These are phyloP conservation scores for Tolypocladium guangdongense DNA, from an alignment of 2,329 filamentous ascomycete species.

Conservation along the genomic window DNA sequence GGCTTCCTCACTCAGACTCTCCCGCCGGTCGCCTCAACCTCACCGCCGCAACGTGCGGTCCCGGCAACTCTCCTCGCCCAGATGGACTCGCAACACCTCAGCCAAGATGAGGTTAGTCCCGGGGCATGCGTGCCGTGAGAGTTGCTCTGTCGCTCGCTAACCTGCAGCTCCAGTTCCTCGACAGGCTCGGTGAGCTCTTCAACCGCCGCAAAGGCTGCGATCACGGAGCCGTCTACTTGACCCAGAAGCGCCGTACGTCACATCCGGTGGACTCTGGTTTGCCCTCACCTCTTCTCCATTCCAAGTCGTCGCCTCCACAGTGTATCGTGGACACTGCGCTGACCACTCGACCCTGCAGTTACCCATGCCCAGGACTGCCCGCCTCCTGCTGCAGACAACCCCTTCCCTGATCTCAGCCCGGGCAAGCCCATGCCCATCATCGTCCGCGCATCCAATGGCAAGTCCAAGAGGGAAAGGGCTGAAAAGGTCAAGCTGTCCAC, in stretches of 20 bases:
- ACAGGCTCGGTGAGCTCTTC: slow-evolving; percentile 57
- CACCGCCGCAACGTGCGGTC: background rate
- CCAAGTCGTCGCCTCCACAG: background rate
- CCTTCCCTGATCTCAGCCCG: slow-evolving; percentile 49
- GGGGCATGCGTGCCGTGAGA: background rate
- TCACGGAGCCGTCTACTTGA: slow-evolving; percentile 64
- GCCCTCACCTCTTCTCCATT: background rate
- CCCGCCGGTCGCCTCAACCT: background rate
- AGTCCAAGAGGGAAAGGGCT: slow-evolving; percentile 44
- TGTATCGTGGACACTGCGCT: slow-evolving; percentile 2
- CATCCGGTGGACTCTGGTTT: background rate
- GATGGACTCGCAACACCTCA: slow-evolving; percentile 20
- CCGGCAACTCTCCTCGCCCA: background rate
- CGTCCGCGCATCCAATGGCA: slow-evolving; percentile 76
- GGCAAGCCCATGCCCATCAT: slow-evolving; percentile 58
- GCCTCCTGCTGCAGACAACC: slow-evolving; percentile 32
- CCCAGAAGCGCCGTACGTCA: slow-evolving; percentile 61
- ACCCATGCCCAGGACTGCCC: slow-evolving; percentile 32
- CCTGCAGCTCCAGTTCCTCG: slow-evolving; percentile 54
- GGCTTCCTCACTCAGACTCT: too few species aligned
- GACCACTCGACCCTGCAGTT: slow-evolving; percentile 19
- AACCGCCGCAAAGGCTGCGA: slow-evolving; percentile 53
- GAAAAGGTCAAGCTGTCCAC: slow-evolving; percentile 70
- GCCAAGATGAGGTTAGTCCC: slow-evolving; percentile 27
- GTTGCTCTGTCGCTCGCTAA: background rate